Conservation (phyloP, 306 rosid genomes). For the Cucurbita maxima region DNA sequence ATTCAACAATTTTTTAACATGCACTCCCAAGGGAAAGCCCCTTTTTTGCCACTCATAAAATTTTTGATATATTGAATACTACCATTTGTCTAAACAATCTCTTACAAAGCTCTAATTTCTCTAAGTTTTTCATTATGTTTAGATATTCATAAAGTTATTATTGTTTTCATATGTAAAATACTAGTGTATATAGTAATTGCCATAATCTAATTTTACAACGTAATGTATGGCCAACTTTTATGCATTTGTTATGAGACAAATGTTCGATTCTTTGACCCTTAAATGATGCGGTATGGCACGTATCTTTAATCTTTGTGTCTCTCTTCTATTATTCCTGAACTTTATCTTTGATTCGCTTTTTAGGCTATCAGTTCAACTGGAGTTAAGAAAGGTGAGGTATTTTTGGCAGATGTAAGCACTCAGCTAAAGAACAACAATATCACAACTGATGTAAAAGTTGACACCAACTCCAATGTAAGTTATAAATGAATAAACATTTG, state of each 20-base stretch:
- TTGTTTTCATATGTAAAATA: background rate
- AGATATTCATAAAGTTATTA: background rate
- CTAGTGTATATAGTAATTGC: background rate
- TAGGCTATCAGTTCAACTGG: conserved; percentile 82
- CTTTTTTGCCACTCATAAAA: background rate
- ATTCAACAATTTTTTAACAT: background rate
- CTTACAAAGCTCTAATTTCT: background rate
- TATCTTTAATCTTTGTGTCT: background rate
- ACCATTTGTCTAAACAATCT: background rate
- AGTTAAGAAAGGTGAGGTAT: conserved; percentile 54
- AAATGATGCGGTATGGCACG: background rate
- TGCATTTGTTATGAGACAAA: background rate
- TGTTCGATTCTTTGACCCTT: background rate
- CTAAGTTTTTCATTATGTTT: background rate
- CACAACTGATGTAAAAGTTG: conserved; percentile 84
- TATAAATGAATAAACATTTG: background rate
- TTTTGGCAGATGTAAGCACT: conserved; percentile 62
- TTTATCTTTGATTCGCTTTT: background rate
- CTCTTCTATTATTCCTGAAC: background rate
- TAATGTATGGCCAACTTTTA: background rate
- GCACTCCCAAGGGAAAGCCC: background rate
- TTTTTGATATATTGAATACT: background rate
- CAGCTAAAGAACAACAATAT: conserved; percentile 86
- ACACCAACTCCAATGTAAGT: conserved; percentile 67
- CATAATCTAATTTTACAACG: background rate